phyloP scores from a whole-genome alignment of 2,329 filamentous ascomycete genomes.

The Xylariaceae sp. region DNA sequence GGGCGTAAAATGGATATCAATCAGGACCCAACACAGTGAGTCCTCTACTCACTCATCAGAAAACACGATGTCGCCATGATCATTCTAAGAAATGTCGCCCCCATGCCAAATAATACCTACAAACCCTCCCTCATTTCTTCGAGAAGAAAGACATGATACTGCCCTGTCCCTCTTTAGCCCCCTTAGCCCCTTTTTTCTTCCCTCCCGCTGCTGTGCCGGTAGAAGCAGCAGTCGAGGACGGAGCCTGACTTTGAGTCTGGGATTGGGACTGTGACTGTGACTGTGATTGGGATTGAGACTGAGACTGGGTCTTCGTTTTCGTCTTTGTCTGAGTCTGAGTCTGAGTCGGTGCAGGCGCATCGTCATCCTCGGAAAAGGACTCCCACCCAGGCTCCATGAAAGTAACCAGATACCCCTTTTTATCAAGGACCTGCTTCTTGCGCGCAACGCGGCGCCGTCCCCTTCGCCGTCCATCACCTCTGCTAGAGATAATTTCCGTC shows the following conservation, averaged over 20 bases:
- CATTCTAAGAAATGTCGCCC: no score
- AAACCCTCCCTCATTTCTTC: conserved; percentile 27
- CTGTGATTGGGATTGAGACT: no score
- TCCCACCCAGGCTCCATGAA: conserved; percentile 33
- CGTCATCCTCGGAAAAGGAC: conserved; percentile 34
- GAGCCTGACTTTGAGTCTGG: neutral
- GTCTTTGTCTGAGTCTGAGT: no score
- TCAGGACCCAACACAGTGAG: no score
- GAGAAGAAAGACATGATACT: conserved; percentile 35
- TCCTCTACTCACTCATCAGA: no score
- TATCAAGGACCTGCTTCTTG: conserved; percentile 34
- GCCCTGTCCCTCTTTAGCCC: conserved; percentile 26
- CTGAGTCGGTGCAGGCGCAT: conserved; percentile 8
- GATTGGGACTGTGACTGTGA: no score
- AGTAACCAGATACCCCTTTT: conserved; percentile 34
- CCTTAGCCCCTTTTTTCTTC: conserved; percentile 28
- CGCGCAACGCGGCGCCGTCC: conserved; percentile 30
- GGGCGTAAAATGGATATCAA: no score
- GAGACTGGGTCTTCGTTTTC: no score
- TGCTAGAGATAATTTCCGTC: conserved; percentile 28
- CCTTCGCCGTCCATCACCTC: conserved; percentile 27
- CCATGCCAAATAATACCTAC: no score
- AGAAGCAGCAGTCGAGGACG: conserved; percentile 21
- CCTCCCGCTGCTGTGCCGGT: conserved; percentile 19
- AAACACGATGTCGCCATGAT: no score